Percentiles rank a stretch among this genome's conserved stretches.
Evolutionary conservation across 139 green algal species (phyloP).

Genomic region (Volvox africanus): DNA sequence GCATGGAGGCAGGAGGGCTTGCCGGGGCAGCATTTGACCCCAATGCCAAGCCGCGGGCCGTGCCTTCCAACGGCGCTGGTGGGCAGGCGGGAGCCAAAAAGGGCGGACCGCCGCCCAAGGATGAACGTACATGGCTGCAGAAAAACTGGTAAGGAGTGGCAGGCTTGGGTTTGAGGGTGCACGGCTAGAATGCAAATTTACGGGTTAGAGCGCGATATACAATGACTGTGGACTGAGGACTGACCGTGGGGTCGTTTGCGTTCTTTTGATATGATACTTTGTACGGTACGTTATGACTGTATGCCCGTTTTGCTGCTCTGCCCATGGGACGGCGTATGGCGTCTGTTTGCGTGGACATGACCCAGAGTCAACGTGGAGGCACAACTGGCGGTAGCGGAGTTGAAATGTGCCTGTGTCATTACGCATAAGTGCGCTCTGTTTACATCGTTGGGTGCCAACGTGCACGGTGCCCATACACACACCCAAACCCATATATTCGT

Average conservation of each 20-base stretch:
- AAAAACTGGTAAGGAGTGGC: conserved; percentile 21
- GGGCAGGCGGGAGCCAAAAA: not conserved
- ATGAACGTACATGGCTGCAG: conserved; percentile 41
- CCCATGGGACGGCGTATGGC: too few relatives aligned
- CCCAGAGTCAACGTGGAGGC: too few relatives aligned
- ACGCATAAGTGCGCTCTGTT: not conserved
- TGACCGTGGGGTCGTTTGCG: not conserved
- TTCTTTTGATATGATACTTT: not conserved
- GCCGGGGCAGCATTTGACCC: not conserved
- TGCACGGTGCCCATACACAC: not conserved
- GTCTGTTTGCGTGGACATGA: too few relatives aligned
- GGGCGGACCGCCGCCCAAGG: conserved; percentile 21
- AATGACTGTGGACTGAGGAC: not conserved
- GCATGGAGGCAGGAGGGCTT: not conserved
- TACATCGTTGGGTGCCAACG: not conserved
- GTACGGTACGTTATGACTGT: too few relatives aligned
- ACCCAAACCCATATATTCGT: not conserved
- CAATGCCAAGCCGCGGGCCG: conserved; percentile 31
- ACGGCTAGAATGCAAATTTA: not conserved
- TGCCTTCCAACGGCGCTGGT: not conserved
- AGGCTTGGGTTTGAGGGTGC: not conserved
- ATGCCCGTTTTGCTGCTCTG: too few relatives aligned
- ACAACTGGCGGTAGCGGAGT: too few relatives aligned
- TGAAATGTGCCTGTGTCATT: not conserved
- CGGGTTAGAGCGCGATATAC: not conserved